A percentile compares a stretch with the other conserved stretches of the same genome.
phyloP scores from a whole-genome alignment of 345 rosid genomes.

The Eucalyptus urophylla region DNA sequence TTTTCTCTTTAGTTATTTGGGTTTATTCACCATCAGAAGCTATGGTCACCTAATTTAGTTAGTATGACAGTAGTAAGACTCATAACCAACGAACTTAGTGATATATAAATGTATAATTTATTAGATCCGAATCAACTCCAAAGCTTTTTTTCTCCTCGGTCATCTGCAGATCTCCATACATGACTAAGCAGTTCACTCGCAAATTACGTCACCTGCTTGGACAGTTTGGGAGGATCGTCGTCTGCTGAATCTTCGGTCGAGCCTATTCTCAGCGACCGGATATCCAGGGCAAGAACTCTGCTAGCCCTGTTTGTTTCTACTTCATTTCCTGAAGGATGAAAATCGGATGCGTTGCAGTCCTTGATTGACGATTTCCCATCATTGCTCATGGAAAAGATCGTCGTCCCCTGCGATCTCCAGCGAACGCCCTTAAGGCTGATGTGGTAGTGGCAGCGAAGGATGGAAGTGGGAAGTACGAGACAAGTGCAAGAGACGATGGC shows the following conservation, averaged over 20 bases:
- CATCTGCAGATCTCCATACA: background rate
- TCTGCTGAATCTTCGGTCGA: conserved; percentile 1
- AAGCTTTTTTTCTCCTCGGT: background rate
- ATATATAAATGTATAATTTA: background rate
- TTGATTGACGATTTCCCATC: conserved; percentile 21
- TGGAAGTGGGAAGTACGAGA: background rate
- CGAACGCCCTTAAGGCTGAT: background rate
- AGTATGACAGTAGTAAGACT: too few species aligned
- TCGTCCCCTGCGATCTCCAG: background rate
- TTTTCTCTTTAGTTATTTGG: too few species aligned
- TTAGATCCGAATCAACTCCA: conserved; percentile 1
- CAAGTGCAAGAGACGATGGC: too few species aligned
- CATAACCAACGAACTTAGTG: too few species aligned
- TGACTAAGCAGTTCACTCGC: background rate
- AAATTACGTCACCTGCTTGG: conserved; percentile 57
- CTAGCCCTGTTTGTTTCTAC: conserved; percentile 34
- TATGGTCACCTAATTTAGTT: too few species aligned
- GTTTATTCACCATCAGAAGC: too few species aligned
- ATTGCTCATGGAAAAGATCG: conserved; percentile 26
- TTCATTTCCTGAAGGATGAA: background rate
- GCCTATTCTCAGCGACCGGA: conserved; percentile 23
- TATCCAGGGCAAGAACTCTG: conserved; percentile 36
- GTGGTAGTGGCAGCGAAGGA: background rate
- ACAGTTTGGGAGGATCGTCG: conserved; percentile 24
- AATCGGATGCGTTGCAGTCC: background rate